A percentile compares a stretch with the other conserved stretches of the same genome.
phyloP scores from a whole-genome alignment of 495 filamentous ascomycete species.

The Penicillium pancosmium region DNA sequence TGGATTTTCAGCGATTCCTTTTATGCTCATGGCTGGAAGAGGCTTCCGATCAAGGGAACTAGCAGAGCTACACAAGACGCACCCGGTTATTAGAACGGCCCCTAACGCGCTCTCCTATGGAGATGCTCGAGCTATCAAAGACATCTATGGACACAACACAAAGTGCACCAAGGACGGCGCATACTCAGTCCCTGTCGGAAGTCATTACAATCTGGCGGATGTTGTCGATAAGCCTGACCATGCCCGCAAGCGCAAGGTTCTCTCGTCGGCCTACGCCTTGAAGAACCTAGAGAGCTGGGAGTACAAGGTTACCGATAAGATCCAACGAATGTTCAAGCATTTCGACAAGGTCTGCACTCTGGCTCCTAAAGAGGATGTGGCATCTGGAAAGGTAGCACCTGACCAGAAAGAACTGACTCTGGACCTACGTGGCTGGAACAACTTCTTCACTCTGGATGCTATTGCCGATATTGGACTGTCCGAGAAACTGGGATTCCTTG shows the following conservation, averaged over 20 bases:
- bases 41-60: slow-evolving; percentile 49
- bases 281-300: slow-evolving; percentile 61
- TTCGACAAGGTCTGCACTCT: slow-evolving; percentile 40
- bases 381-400: slow-evolving; percentile 26
- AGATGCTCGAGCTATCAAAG: slow-evolving; percentile 50
- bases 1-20: slow-evolving; percentile 48
- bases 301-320: slow-evolving; percentile 56
- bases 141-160: slow-evolving; percentile 59
- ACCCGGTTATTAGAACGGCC: slow-evolving; percentile 53
- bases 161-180: slow-evolving; percentile 51
- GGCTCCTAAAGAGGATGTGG: slow-evolving; percentile 25
- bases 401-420: slow-evolving; percentile 34
- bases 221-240: slow-evolving; percentile 53
- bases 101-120: slow-evolving; percentile 56
- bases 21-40: slow-evolving; percentile 44
- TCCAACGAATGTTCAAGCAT: slow-evolving; percentile 41
- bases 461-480: slow-evolving; percentile 57
- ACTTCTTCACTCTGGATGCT: slow-evolving; percentile 51
- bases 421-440: slow-evolving; percentile 49
- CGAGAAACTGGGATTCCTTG: slow-evolving; percentile 55
- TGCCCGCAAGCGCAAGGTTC: slow-evolving; percentile 51
- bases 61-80: slow-evolving; percentile 42
- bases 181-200: slow-evolving; percentile 44
- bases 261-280: slow-evolving; percentile 55
- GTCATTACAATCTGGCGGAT: slow-evolving; percentile 49